Percentiles rank a stretch among this genome's conserved stretches.
Conservation (phyloP, 371 early-diverging fungal species). For the Smittium culicis region DNA sequence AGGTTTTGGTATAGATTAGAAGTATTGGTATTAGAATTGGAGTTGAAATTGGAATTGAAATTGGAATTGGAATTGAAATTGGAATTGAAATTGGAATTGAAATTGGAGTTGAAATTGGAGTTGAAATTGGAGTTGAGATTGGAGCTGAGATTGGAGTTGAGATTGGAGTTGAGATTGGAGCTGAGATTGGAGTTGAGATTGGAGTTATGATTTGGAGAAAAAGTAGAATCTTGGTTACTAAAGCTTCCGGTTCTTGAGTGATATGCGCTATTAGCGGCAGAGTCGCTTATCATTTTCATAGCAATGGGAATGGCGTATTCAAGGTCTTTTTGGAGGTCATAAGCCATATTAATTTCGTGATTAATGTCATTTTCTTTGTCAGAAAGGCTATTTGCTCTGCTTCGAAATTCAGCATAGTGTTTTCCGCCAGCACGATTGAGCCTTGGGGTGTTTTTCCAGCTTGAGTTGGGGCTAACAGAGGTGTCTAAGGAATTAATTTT, state of each 20-base stretch:
- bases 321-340: not conserved
- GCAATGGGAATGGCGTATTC: conserved; percentile 1
- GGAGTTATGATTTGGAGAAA: not conserved
- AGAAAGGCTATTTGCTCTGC: not conserved
- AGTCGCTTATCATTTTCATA: not conserved
- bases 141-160: not conserved
- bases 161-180: not conserved
- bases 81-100: not conserved
- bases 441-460: not conserved
- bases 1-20: not conserved
- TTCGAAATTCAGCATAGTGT: not conserved
- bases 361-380: not conserved
- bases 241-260: not conserved
- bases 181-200: not conserved
- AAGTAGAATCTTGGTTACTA: not conserved
- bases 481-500: not conserved
- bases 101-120: not conserved
- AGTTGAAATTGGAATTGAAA: not conserved
- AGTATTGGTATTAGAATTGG: not conserved
- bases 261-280: not conserved
- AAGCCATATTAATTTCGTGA: not conserved
- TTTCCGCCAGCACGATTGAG: not conserved
- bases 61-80: not conserved
- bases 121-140: not conserved
- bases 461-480: not conserved